Conservation (phyloP, 169 alveolate genomes). For the Plasmodium chabaudi region DNA sequence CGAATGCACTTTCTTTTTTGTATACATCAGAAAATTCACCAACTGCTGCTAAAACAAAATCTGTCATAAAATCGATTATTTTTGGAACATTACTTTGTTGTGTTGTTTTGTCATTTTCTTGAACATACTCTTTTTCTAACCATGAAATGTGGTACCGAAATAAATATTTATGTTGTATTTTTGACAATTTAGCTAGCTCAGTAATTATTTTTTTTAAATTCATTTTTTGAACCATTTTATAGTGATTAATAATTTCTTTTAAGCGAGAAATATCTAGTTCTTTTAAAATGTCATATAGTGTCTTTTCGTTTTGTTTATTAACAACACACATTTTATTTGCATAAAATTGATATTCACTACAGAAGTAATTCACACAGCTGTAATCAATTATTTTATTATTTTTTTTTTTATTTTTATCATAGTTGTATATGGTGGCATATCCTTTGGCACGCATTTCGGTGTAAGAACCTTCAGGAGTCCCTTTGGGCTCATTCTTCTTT, state of each 20-base stretch:
- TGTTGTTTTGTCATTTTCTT: background rate
- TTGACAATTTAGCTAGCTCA: constrained; percentile 27
- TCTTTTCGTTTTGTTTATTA: constrained; percentile 35
- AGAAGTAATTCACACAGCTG: constrained; percentile 26
- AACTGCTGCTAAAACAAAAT: constrained; percentile 3
- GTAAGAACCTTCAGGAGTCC: no score
- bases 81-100: background rate
- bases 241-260: constrained; percentile 38
- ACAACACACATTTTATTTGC: constrained; percentile 49
- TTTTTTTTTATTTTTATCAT: constrained; percentile 20
- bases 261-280: constrained; percentile 25
- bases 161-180: constrained; percentile 69
- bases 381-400: constrained; percentile 7
- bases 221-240: constrained; percentile 40
- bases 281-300: constrained; percentile 14
- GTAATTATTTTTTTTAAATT: constrained; percentile 51
- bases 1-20: background rate
- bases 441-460: no score
- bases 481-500: no score
- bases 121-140: constrained; percentile 32
- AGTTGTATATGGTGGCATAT: background rate
- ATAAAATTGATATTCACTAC: constrained; percentile 64
- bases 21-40: background rate
- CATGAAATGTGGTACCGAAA: constrained; percentile 61
- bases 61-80: constrained; percentile 25